Percentiles rank a stretch among this genome's conserved stretches.
Evolutionary conservation across 169 alveolate genomes (phyloP).

Genomic region (Plasmodium malariae): DNA sequence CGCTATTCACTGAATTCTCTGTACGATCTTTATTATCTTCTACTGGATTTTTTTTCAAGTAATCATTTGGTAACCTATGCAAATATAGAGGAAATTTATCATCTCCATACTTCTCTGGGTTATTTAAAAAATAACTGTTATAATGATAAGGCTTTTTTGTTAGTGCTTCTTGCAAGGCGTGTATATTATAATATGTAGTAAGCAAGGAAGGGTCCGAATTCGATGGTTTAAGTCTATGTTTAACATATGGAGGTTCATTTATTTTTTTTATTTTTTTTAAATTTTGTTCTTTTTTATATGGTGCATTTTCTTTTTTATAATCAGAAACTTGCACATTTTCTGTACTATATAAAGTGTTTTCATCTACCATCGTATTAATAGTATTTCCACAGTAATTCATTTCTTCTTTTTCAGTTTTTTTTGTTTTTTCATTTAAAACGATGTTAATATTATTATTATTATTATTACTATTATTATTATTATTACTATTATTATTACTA

Average conservation of each 20-base stretch:
- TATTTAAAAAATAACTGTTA: conserved; percentile 56
- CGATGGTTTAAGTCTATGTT: conserved; percentile 79
- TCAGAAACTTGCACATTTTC: too few relatives aligned
- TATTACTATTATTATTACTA: not conserved
- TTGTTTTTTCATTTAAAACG: not conserved
- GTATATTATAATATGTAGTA: conserved; percentile 80
- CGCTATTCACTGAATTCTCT: not conserved
- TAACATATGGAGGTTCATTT: conserved; percentile 80
- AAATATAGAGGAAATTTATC: conserved; percentile 9
- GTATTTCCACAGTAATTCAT: not conserved
- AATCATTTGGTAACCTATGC: conserved; percentile 59
- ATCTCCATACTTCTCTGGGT: conserved; percentile 71
- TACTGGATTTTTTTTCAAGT: conserved; percentile 22
- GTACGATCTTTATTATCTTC: conserved; percentile 14
- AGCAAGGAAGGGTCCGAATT: conserved; percentile 83
- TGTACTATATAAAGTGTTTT: not conserved
- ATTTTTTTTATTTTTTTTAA: conserved; percentile 31
- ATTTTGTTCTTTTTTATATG: not conserved
- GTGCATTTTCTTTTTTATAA: not conserved
- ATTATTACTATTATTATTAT: not conserved
- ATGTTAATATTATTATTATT: not conserved
- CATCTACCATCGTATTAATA: not conserved
- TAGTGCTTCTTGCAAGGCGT: conserved; percentile 84
- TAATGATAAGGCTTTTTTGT: conserved; percentile 81
- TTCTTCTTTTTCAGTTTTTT: not conserved